These are phyloP conservation scores for Grigorovia humatica DNA, from an alignment of 805 yeast genomes.

Conservation along the genomic window DNA sequence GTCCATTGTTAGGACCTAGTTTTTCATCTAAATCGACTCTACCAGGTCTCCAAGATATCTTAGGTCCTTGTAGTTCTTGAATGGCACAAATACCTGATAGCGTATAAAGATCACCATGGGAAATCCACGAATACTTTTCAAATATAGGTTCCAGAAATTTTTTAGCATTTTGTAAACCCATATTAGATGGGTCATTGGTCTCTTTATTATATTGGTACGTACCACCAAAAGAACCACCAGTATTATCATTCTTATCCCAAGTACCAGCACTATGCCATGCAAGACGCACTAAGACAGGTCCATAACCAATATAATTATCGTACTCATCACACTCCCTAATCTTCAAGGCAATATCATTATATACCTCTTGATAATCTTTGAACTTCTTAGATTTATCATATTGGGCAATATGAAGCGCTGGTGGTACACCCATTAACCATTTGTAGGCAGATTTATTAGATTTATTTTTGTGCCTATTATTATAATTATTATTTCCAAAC, in stretches of 20 bases:
- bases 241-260: conserved; percentile 44
- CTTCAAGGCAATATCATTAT: conserved; percentile 60
- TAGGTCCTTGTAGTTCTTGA: conserved; percentile 72
- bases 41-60: conserved; percentile 75
- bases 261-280: conserved; percentile 91
- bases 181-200: conserved; percentile 46
- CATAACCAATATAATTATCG: conserved; percentile 60
- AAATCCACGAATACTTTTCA: conserved; percentile 54
- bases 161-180: conserved; percentile 51
- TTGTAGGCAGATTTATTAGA: conserved; percentile 5
- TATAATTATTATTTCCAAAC: neutral
- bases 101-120: conserved; percentile 73
- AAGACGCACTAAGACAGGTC: conserved; percentile 68
- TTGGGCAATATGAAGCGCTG: conserved; percentile 29
- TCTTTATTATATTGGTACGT: conserved; percentile 49
- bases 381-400: conserved; percentile 20
- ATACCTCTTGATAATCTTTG: conserved; percentile 54
- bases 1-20: conserved; percentile 51
- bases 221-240: conserved; percentile 67
- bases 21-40: conserved; percentile 48
- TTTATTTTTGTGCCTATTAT: conserved; percentile 12
- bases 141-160: conserved; percentile 45
- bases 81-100: conserved; percentile 70
- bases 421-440: conserved; percentile 28
- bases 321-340: conserved; percentile 46